phyloP scores from a whole-genome alignment of 208 protist species.

The Leishmania tropica region DNA sequence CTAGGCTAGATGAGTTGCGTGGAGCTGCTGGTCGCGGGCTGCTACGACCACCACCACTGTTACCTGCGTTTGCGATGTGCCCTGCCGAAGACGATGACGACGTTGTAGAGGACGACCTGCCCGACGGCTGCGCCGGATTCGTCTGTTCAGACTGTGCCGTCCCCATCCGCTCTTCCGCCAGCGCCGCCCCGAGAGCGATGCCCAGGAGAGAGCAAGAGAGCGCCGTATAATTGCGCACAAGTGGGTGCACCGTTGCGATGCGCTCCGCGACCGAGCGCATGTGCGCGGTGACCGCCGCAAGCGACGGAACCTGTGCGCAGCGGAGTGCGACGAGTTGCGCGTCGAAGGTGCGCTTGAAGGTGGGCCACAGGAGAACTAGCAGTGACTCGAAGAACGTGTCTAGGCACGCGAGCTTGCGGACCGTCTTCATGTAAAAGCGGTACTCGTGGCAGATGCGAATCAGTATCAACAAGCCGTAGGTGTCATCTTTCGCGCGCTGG shows the following conservation, averaged over 20 bases:
- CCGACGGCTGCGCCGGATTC: not conserved
- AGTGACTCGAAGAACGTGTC: conserved; percentile 86
- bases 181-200: conserved; percentile 25
- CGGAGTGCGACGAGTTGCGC: conserved; percentile 66
- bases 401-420: conserved; percentile 67
- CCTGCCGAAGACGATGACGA: conserved; percentile 6
- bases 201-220: conserved; percentile 30
- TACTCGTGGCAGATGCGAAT: conserved; percentile 85
- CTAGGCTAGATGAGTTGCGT: not conserved
- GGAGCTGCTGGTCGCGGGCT: no score
- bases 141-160: not conserved
- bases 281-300: conserved; percentile 23
- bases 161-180: conserved; percentile 32
- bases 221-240: conserved; percentile 34
- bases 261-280: conserved; percentile 32
- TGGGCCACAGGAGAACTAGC: conserved; percentile 75
- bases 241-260: conserved; percentile 62
- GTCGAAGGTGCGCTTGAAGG: conserved; percentile 75
- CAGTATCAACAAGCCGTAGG: conserved; percentile 76
- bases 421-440: conserved; percentile 71
- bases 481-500: conserved; percentile 56
- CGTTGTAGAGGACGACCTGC: not conserved
- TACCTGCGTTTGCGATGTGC: not conserved
- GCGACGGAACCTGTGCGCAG: conserved; percentile 28
- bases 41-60: not conserved